These are phyloP conservation scores for Zopfia rhizophila DNA, from an alignment of 2,329 filamentous ascomycete genomes.

Conservation along the genomic window DNA sequence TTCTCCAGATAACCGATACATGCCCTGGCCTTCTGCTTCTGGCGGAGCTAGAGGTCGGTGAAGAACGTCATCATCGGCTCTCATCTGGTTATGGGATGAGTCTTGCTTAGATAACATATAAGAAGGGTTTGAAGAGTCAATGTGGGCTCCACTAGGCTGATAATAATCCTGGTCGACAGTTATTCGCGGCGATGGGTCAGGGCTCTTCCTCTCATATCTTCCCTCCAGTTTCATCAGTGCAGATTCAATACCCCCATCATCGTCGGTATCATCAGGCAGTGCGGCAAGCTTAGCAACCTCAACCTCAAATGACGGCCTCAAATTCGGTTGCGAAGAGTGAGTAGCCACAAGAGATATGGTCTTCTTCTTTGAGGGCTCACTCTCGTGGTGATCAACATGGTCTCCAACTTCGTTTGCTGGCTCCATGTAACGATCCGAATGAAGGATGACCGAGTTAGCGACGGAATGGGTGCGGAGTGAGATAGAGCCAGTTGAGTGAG, in stretches of 20 bases:
- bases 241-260: conserved; percentile 88
- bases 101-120: conserved; percentile 31
- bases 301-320: conserved; percentile 81
- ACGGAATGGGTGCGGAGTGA: conserved; percentile 57
- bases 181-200: conserved; percentile 30
- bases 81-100: conserved; percentile 20
- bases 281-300: conserved; percentile 88
- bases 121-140: conserved; percentile 26
- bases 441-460: conserved; percentile 50
- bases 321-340: conserved; percentile 65
- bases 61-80: conserved; percentile 36
- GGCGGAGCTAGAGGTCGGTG: conserved; percentile 38
- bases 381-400: conserved; percentile 19
- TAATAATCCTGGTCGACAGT: conserved; percentile 36
- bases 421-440: conserved; percentile 40
- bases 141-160: conserved; percentile 29
- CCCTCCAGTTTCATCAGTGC: conserved; percentile 92
- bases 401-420: conserved; percentile 22
- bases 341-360: conserved; percentile 58
- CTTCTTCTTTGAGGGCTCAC: conserved; percentile 34
- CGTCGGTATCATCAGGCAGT: conserved; percentile 83
- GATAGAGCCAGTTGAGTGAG: conserved; percentile 60
- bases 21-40: conserved; percentile 39
- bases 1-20: conserved; percentile 45
- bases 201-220: conserved; percentile 70